Evolutionary conservation across 1,284 basidiomycete species (phyloP), one percentile per base, ranked within the genome.

Genomic region (Entoloma clypeatum): DNA sequence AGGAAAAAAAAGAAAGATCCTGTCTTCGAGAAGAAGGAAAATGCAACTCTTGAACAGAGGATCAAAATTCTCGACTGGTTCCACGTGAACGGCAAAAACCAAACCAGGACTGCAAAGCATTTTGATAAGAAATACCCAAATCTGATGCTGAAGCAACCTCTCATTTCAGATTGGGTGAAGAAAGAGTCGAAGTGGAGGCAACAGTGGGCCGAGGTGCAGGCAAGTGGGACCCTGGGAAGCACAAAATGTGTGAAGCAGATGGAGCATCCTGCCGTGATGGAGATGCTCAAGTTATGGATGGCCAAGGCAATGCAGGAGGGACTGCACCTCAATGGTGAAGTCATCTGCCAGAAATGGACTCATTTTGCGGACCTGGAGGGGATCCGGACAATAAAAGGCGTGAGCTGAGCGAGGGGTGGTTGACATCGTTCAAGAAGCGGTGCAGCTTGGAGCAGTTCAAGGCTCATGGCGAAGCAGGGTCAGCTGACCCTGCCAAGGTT

Each of bases 11-110:
- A 28, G 17, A 13, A 39, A 7, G 29, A n/a, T 14, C 39, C 43
- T 23, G 39, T 44, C 18, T 49, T 46, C 13, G 43, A 34, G 13
- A 44, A 49, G 28, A 57, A 52, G 36, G 47, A 54, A 36, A 51
- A 53, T 42, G 49, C 49, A 7, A 52, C 51, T 7, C n/a, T 57
- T 3, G 37, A 28, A 1, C 58, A 62, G 40, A 41, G 47, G 1
- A 56, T 60, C 32, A 41, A 58, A 29, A 54, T 60, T 40, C 48
- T 61, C 4, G 48, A 62, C 25, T 61, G 54, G 56, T 48, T 55
- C 37, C 48, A 60, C 23, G 31, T 24, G 2, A 39, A 58, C 39
- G 42, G 47, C 7, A 40, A 43, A 23, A 56, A 48, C 37, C 58
- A 60, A 43, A 43, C 26, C 2, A 44, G 44, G 14, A 58, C 57